These are phyloP conservation scores for Lithohypha guttulata DNA, from an alignment of 2,329 filamentous ascomycete genomes.

Conservation along the genomic window DNA sequence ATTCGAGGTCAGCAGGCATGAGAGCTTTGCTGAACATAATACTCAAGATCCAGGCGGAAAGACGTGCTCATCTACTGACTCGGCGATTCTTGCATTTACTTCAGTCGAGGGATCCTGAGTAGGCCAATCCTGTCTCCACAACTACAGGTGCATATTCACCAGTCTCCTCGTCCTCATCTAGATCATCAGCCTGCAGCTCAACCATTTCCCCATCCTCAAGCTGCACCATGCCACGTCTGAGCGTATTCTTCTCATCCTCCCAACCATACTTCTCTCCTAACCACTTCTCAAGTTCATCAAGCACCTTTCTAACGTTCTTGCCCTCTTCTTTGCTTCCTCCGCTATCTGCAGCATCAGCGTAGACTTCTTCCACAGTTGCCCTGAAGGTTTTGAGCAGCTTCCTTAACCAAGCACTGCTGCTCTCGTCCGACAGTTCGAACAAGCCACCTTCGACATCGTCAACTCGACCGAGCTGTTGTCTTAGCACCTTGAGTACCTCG, in stretches of 20 bases:
- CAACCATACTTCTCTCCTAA: conserved; percentile 47
- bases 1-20: too few relatives aligned
- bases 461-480: conserved; percentile 44
- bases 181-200: conserved; percentile 45
- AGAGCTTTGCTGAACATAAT: too few relatives aligned
- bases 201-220: conserved; percentile 54
- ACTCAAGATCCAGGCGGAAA: too few relatives aligned
- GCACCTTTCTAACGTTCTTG: conserved; percentile 37
- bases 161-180: conserved; percentile 51
- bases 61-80: too few relatives aligned
- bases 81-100: too few relatives aligned
- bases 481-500: conserved; percentile 39
- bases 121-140: conserved; percentile 37
- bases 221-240: conserved; percentile 47
- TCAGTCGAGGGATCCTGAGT: too few relatives aligned
- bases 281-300: conserved; percentile 45
- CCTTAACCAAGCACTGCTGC: conserved; percentile 42
- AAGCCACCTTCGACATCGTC: conserved; percentile 50
- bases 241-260: conserved; percentile 43
- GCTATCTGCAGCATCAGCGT: conserved; percentile 22
- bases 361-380: conserved; percentile 39
- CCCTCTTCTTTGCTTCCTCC: conserved; percentile 23
- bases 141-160: conserved; percentile 55
- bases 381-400: conserved; percentile 44
- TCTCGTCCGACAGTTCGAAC: conserved; percentile 46